phyloP scores from a whole-genome alignment of 2,329 filamentous ascomycete genomes.

The Diaporthe sp. region DNA sequence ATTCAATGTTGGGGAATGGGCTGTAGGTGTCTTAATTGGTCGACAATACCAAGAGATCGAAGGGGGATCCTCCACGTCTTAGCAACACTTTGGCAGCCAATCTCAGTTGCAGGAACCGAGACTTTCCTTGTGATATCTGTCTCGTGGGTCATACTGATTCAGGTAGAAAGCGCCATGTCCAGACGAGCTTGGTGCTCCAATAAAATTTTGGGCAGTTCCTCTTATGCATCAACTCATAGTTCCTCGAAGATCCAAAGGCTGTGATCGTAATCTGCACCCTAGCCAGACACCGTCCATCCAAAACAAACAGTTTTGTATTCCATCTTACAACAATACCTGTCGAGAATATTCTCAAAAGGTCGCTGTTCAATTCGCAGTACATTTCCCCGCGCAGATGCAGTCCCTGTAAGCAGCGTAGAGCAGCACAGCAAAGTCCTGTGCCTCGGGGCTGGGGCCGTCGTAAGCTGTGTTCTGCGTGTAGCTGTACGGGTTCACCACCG shows the following conservation, averaged over 20 bases:
- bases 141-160: no score
- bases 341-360: neutral
- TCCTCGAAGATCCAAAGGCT: neutral
- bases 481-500: constrained; percentile 6
- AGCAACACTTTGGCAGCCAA: no score
- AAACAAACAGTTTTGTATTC: neutral
- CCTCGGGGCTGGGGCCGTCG: neutral
- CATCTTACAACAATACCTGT: neutral
- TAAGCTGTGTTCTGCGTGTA: neutral
- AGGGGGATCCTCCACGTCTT: no score
- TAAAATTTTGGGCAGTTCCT: neutral
- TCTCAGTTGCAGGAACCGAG: no score
- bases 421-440: constrained; percentile 4
- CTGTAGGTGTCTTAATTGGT: no score
- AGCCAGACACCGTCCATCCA: no score
- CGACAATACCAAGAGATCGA: no score
- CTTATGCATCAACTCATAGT: no score
- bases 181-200: no score
- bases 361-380: neutral
- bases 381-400: neutral
- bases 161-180: no score
- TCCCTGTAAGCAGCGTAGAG: constrained; percentile 6
- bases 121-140: no score
- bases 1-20: no score
- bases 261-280: neutral